phyloP scores from a whole-genome alignment of 2,329 filamentous ascomycete species.

The Rutstroemia sp. region DNA sequence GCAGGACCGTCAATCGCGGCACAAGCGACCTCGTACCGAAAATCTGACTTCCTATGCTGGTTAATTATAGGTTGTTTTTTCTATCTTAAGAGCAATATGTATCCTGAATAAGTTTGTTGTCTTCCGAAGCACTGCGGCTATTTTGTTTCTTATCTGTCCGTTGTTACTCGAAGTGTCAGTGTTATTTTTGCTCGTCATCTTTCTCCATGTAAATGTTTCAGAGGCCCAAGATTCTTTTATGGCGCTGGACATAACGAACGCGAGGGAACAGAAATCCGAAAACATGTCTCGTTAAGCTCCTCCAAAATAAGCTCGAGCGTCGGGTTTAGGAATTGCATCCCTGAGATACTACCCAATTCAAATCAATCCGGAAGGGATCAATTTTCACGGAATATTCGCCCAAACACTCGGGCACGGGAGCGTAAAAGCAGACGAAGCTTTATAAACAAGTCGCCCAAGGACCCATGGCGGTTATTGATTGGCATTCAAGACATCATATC shows the following conservation, averaged over 20 bases:
- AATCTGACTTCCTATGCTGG: neutral
- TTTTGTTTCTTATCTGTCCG: neutral
- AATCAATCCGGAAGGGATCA: neutral
- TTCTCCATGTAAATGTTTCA: neutral
- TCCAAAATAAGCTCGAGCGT: neutral
- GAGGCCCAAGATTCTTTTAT: neutral
- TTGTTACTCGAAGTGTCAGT: neutral
- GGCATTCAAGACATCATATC: neutral
- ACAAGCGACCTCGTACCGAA: slow-evolving; percentile 6
- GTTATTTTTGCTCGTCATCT: slow-evolving; percentile 8
- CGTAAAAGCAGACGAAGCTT: neutral
- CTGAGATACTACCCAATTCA: slow-evolving; percentile 7
- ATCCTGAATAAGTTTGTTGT: neutral
- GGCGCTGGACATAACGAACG: slow-evolving; percentile 8
- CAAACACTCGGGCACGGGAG: neutral
- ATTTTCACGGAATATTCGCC: neutral
- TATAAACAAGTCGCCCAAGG: slow-evolving; percentile 1
- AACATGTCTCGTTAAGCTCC: neutral
- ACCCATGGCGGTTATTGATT: slow-evolving; percentile 7
- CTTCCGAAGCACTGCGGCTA: neutral
- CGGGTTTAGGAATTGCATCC: slow-evolving; percentile 4
- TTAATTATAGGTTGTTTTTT: slow-evolving; percentile 2
- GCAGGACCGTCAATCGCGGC: slow-evolving; percentile 3
- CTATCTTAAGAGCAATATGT: slow-evolving; percentile 2
- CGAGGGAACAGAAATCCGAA: neutral